Evolutionary conservation across 2,329 filamentous ascomycete genomes (phyloP).

Genomic region (Alternaria infectoria): DNA sequence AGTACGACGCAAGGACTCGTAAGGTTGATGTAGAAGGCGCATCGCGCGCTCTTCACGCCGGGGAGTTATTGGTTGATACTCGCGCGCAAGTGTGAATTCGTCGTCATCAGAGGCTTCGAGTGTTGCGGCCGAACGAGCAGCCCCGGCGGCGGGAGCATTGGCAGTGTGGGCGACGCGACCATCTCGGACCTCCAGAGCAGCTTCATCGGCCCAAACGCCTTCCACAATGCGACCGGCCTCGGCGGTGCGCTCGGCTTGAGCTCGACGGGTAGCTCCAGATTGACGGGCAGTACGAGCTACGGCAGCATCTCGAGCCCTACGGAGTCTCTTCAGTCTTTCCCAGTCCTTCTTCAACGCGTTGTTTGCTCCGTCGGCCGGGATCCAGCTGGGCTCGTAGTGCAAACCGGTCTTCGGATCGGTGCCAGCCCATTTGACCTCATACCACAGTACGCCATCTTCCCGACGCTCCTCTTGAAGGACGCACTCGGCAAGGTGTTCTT

Average conservation of each 20-base stretch:
- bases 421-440: background rate
- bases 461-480: background rate
- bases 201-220: background rate
- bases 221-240: background rate
- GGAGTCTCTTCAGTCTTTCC: background rate
- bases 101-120: background rate
- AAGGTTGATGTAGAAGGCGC: background rate
- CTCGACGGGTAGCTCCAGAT: background rate
- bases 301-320: background rate
- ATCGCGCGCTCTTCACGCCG: background rate
- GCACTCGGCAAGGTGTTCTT: background rate
- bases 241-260: background rate
- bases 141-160: background rate
- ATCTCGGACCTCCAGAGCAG: background rate
- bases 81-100: background rate
- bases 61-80: background rate
- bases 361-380: background rate
- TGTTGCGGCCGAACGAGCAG: background rate
- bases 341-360: background rate
- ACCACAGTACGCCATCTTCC: background rate
- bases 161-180: background rate
- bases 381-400: background rate
- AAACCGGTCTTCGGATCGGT: background rate
- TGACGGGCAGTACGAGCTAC: background rate
- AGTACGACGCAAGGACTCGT: background rate